Base-by-base conservation (phyloP, 257 asterid species). In the Gynochthodes officinalis region DNA sequence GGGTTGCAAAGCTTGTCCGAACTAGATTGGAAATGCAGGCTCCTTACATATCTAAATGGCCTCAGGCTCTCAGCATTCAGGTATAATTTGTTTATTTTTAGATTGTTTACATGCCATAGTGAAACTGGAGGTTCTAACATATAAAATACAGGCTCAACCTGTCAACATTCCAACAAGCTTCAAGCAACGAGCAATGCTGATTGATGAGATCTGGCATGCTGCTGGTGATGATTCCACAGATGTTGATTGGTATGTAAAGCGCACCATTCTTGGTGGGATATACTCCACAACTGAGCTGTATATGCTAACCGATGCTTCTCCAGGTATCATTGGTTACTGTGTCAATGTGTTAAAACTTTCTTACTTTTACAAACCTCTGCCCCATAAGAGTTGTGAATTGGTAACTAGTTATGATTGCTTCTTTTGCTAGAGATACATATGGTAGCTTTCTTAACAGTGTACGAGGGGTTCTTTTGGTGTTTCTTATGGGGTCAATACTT, bases 1-100 rank as follows among this genome's bases (percentile, higher is more conserved):
- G 91, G 55, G 85, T 91, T 63, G 84, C 89, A 14, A 81, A 87
- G 81, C 91, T 91, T 77, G 93, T 91, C 21, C 82, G 87, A 74
- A 82, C 82, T 79, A 91, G 99, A 72, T 81, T 94, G 76, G 99
- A 94, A 74, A 91, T 91, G 97, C 99, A 89, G 79, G 91, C 84
- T 78, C 97, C 99, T n/a, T 88, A 84, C 85, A 82, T 93, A 65
- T 88, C 99, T 60, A 94, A 88, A 83, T 94, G 97, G 97, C 88
- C 93, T 70, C 97, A 86, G 81, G 97, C 97, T 76, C 99, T 94
- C 74, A 91, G 97, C 88, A 83, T 94, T 79, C 98, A 93, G 90
- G 98, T 93, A 65, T 46, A 39, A 54, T 39, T 46, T 64, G 64
- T 62, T 49, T 66, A 23, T 7, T 59, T 19, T 6, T 33, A 23